phyloP scores from a whole-genome alignment of 1,284 basidiomycete species.

The Taiwanofungus camphoratus region DNA sequence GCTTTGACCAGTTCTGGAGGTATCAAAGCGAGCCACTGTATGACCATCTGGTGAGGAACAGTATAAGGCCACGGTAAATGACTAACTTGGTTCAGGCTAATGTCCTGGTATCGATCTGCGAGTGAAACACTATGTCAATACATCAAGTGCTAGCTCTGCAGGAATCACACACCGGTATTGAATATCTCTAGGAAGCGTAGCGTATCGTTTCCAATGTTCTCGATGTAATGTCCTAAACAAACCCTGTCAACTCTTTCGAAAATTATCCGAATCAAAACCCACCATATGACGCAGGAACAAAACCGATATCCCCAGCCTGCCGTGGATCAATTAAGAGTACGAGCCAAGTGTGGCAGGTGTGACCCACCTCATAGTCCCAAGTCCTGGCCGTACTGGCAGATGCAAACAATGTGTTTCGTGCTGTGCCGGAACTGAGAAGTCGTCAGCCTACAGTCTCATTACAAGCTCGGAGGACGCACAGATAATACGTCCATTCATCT shows the following conservation, averaged over 20 bases:
- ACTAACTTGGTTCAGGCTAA: conserved; percentile 53
- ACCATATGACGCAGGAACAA: conserved; percentile 55
- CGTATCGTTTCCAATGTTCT: conserved; percentile 63
- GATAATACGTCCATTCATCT: conserved; percentile 60
- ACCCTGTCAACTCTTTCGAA: background rate
- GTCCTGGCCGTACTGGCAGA: conserved; percentile 57
- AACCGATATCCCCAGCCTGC: conserved; percentile 60
- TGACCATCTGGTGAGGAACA: conserved; percentile 1
- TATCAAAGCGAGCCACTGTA: conserved; percentile 61
- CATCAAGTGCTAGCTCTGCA: background rate
- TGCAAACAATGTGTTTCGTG: conserved; percentile 62
- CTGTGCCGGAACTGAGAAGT: conserved; percentile 43
- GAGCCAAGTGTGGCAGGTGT: background rate
- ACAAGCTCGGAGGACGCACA: conserved; percentile 24
- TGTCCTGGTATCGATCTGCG: conserved; percentile 54
- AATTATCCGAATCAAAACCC: conserved; percentile 6
- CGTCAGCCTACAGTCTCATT: conserved; percentile 2
- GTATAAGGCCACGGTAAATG: background rate
- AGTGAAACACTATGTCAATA: background rate
- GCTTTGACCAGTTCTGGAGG: conserved; percentile 61
- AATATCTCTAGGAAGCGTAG: conserved; percentile 63
- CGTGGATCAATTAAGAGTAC: conserved; percentile 5
- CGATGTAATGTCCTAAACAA: conserved; percentile 55
- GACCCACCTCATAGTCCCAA: conserved; percentile 55
- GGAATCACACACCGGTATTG: conserved; percentile 40